These are phyloP conservation scores for Trypanosoma melophagium DNA, from an alignment of 208 protist species.

Conservation along the genomic window DNA sequence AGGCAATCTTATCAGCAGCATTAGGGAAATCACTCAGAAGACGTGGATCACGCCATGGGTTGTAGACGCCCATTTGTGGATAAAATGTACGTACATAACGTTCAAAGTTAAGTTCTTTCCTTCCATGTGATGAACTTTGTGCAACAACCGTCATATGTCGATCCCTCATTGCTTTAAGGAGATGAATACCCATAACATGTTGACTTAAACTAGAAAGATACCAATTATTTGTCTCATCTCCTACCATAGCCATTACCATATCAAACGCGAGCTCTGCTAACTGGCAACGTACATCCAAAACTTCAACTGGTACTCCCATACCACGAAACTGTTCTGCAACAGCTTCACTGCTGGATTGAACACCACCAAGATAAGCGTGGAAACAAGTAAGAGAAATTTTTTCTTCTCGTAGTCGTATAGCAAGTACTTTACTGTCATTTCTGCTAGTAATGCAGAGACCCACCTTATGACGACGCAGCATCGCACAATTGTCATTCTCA, in stretches of 20 bases:
- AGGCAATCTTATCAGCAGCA: slow-evolving; percentile 75
- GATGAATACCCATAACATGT: slow-evolving; percentile 81
- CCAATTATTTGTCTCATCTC: slow-evolving; percentile 88
- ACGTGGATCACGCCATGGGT: slow-evolving; percentile 85
- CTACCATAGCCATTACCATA: slow-evolving; percentile 80
- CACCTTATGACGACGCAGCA: slow-evolving; percentile 86
- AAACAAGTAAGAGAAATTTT: slow-evolving; percentile 86
- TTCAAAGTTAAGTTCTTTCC: slow-evolving; percentile 88
- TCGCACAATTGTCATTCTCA: slow-evolving; percentile 87
- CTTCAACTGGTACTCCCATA: slow-evolving; percentile 75
- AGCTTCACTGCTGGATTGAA: slow-evolving; percentile 59
- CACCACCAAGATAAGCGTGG: slow-evolving; percentile 84
- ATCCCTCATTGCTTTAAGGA: slow-evolving; percentile 74
- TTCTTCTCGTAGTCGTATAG: slow-evolving; percentile 76
- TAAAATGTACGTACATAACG: slow-evolving; percentile 82
- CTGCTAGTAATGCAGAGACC: slow-evolving; percentile 89
- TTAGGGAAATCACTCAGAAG: slow-evolving; percentile 83
- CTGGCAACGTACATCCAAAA: slow-evolving; percentile 88
- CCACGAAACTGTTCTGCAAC: slow-evolving; percentile 76
- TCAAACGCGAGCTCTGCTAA: slow-evolving; percentile 87
- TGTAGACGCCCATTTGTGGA: slow-evolving; percentile 89
- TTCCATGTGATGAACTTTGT: slow-evolving; percentile 83
- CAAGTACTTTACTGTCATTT: slow-evolving; percentile 88
- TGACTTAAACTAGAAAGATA: slow-evolving; percentile 82
- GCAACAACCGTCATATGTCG: slow-evolving; percentile 84